These are phyloP conservation scores for Zymoseptoria passerinii DNA, from an alignment of 2,329 filamentous ascomycete species.

Conservation along the genomic window DNA sequence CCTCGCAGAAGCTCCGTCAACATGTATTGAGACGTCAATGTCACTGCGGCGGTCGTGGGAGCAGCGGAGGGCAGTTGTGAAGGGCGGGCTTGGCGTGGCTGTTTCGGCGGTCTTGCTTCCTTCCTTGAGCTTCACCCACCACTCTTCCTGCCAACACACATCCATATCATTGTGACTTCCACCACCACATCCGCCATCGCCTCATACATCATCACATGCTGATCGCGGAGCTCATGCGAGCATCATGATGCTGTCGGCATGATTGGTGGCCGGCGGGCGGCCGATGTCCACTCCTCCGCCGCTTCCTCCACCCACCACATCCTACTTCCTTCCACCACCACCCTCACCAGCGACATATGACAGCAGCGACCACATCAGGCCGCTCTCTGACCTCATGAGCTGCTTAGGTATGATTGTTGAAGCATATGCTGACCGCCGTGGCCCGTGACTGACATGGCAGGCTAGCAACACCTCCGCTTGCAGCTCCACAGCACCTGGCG, in stretches of 20 bases:
- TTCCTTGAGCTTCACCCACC: neutral
- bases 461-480: neutral
- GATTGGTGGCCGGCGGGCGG: neutral
- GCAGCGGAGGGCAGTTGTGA: neutral
- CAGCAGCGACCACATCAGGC: neutral
- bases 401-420: neutral
- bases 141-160: neutral
- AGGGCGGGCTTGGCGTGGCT: neutral
- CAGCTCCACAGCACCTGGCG: neutral
- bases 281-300: neutral
- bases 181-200: neutral
- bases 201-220: neutral
- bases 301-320: neutral
- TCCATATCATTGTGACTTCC: neutral
- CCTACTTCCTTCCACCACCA: constrained; percentile 1
- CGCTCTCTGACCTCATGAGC: neutral
- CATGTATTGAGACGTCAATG: neutral
- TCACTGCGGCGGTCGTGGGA: neutral
- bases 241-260: neutral
- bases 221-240: neutral
- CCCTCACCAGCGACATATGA: neutral
- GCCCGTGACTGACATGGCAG: neutral
- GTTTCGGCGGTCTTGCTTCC: neutral
- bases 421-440: neutral
- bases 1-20: neutral